Base-by-base conservation (phyloP, 768 basidiomycete genomes). In the Leccinum variicolor region DNA sequence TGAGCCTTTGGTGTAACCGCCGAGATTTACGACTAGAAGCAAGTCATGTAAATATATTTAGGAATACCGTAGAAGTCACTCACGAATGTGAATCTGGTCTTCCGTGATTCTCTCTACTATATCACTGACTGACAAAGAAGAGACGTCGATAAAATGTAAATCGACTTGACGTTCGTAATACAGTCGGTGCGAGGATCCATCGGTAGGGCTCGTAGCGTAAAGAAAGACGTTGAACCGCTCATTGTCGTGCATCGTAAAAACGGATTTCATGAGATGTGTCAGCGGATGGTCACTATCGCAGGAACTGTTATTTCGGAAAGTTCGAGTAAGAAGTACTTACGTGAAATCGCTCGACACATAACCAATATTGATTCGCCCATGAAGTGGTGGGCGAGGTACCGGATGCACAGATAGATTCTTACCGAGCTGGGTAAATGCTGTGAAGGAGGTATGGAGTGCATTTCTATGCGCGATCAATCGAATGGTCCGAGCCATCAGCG, bases 1-100 rank as follows among this genome's bases (percentile, higher is more conserved):
- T 2, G 81, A 76, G 15, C 79, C 81, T 63, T 80, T 82, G 29
- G 81, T 82, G 58, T 82, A 82, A 10, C 81, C 81, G 5, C 75
- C 77, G 2, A 79, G 63, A 56, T 80, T 79, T 52, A 80, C 68
- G 23, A 80, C 78, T 79, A 60, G 41, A 13, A 49, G 52, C 1
- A 47, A 9, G 51, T 65, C 13, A 36, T 19, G 53, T 23, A 43
- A 6, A 36, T 28, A 7, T 11, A 19, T 50, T 33, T 17, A 3
- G 26, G 6, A 50, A 51, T 47, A 21, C 33, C 14, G 23, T 25
- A 25, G 15, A 31, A 21, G 26, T 31, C 31, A 74, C 77, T 53
- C 34, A 75, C 79, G 73, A 48, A 81, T 73, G 60, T 82, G 81
- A 52, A 82, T 79, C 55, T 74, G 72, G 58, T 81, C 75, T 53